Base-by-base conservation (phyloP, 2,329 filamentous ascomycete species). In the Trichoderma cornu-damae region DNA sequence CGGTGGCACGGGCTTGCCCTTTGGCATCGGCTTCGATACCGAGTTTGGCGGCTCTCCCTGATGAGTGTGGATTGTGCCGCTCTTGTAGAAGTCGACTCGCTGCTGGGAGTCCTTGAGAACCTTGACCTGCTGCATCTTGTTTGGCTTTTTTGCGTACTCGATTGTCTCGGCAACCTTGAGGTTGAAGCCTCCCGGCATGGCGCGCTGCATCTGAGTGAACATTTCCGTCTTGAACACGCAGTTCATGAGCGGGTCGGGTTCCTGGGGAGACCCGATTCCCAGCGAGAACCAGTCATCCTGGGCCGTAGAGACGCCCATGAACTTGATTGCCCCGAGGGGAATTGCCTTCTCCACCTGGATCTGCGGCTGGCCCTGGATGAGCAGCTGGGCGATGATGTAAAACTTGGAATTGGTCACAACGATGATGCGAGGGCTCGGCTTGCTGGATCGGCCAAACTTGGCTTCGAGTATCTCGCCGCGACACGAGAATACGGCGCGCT, bases 241-340 rank as follows among this genome's bases (percentile, higher is more conserved):
- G 74, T 87, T 96, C 67, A 99, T 73, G 20, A 99, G 79, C n/a
- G 94, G 91, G 71, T 99, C 94, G 0, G 94, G 81, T 70, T 97
- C 93, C 68, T 96, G 90, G 7, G 87, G 86, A 30, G 92, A 92
- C n/a, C 89, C 90, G 43, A 95, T 81, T 3, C 92, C 90, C 34
- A 99, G 78, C 1, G 93, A 90, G 72, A 99, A 96, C 94, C 94
- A 99, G 72, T 99, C 94, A 66, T 99, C 94, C 62, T 89, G 90
- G 60, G 89, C 76, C 14, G 82, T 90, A 2, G 93, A 96, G 4
- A 83, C 78, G 66, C 90, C 85, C 63, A 99, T 78, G 67, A 87
- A 94, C 72, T 95, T 96, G 77, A 99, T 93, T 8, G 91, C 84
- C 2, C 90, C 90, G 16, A 97, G 75, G 0, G 91, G 85, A 60